Evolutionary conservation across 805 yeast species (phyloP), one percentile per base, ranked within the genome.

Genomic region (Candida orba): DNA sequence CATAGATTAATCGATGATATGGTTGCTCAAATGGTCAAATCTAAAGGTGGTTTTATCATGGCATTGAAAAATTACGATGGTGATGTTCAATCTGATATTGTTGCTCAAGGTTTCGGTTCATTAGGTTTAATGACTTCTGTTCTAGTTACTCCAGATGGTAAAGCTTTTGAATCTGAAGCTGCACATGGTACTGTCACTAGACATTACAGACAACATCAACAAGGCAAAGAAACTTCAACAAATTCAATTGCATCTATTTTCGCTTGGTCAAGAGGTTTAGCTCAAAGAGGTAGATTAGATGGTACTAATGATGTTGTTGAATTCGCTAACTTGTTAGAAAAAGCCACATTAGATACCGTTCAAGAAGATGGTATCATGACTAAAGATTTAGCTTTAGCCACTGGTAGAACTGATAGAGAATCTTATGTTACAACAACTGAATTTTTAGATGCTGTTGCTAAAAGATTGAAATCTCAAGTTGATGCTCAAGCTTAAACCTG

Each of bases 141-240:
- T 34, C 73, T 84, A 51, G 79, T 84, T 69, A 81, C 91, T 15
- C 90, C 91, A 41, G 91, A 84, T 65, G 93, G 93, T 35, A 81
- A 82, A 62, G 78, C 89, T n/a, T 84, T 81, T 54, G 93, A 84
- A 68, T 73, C 84, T 47, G 93, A 84, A 64, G 91, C 91, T 47
- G 93, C 93, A 30, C 93, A 84, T 58, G 93, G 93, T 55, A 84
- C 93, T 15, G 93, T 84, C 50, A 84, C 93, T 29, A 80, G 93
- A 75, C 93, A 84, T 60, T 84, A 70, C 68, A 81, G 91, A 75
- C 84, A 78, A 64, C 79, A 81, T 56, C 91, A 84, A 66, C 78
- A 78, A 58, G 91, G 91, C 49, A 80, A 83, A 60, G 87, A 82
- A 62, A 84, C 93, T 8, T 82, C 90, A 5, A 84, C 93, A 43